phyloP scores from a whole-genome alignment of 2,329 filamentous ascomycete species.

The Neopestalotiopsis rosae region DNA sequence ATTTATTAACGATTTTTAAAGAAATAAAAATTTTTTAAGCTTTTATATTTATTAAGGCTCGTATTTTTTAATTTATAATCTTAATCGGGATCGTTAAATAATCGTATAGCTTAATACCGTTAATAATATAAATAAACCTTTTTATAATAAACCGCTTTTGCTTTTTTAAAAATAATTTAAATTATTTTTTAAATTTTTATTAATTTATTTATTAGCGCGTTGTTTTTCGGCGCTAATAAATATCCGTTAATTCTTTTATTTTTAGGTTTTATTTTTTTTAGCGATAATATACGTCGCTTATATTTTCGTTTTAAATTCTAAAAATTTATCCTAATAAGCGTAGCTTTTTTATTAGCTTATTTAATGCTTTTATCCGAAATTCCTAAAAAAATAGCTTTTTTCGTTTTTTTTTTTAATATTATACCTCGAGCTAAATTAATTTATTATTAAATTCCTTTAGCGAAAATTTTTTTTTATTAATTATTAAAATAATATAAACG shows the following conservation, averaged over 20 bases:
- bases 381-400: no score
- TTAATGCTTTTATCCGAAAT: background rate
- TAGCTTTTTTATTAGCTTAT: background rate
- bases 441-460: background rate
- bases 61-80: background rate
- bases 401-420: no score
- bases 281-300: background rate
- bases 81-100: background rate
- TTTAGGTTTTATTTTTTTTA: slow-evolving; percentile 7
- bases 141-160: background rate
- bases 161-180: background rate
- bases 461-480: background rate
- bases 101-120: background rate
- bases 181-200: background rate
- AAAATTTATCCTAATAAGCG: background rate
- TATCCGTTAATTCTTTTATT: background rate
- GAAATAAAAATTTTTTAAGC: background rate
- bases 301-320: background rate
- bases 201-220: background rate
- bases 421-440: no score
- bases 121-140: background rate
- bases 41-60: background rate
- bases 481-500: background rate
- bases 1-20: background rate
- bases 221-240: background rate